Conservation (phyloP, 1,284 basidiomycete genomes). For the Nidula niveotomentosa region DNA sequence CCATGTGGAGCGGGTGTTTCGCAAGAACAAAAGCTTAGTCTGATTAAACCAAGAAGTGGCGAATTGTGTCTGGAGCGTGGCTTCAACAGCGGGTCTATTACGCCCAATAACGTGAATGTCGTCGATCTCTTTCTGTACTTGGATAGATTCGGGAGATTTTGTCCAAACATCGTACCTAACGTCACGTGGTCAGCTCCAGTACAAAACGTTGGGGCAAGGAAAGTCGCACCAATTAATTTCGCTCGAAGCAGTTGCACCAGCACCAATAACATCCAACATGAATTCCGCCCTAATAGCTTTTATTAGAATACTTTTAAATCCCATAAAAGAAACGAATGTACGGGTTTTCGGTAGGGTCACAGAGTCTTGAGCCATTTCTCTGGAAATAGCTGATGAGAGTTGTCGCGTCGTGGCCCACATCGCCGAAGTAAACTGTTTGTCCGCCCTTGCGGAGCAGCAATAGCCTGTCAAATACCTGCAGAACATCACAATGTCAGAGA, state of each 20-base stretch:
- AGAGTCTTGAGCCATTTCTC: conserved; percentile 50
- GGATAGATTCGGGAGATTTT: conserved; percentile 18
- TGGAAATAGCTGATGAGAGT: conserved; percentile 73
- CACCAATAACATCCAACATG: conserved; percentile 48
- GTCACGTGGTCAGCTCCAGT: neutral
- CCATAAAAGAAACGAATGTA: too few relatives aligned
- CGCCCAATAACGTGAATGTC: conserved; percentile 36
- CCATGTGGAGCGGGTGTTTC: conserved; percentile 57
- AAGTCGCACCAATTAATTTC: conserved; percentile 34
- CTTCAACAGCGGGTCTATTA: conserved; percentile 29
- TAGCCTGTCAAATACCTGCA: conserved; percentile 63
- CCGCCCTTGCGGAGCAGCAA: conserved; percentile 54
- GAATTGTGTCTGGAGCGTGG: conserved; percentile 35
- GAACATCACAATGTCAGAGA: neutral
- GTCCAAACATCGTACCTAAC: conserved; percentile 30
- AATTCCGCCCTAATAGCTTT: conserved; percentile 33
- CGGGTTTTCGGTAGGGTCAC: conserved; percentile 42
- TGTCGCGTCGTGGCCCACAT: conserved; percentile 59
- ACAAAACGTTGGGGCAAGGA: neutral
- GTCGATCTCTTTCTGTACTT: conserved; percentile 21
- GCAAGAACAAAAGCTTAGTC: conserved; percentile 40
- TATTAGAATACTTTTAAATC: too few relatives aligned
- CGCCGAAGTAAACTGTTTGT: conserved; percentile 78
- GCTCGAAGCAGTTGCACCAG: conserved; percentile 39
- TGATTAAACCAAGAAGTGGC: conserved; percentile 51